Conservation (phyloP, 768 basidiomycete genomes). For the Aureoboletus auriporus region DNA sequence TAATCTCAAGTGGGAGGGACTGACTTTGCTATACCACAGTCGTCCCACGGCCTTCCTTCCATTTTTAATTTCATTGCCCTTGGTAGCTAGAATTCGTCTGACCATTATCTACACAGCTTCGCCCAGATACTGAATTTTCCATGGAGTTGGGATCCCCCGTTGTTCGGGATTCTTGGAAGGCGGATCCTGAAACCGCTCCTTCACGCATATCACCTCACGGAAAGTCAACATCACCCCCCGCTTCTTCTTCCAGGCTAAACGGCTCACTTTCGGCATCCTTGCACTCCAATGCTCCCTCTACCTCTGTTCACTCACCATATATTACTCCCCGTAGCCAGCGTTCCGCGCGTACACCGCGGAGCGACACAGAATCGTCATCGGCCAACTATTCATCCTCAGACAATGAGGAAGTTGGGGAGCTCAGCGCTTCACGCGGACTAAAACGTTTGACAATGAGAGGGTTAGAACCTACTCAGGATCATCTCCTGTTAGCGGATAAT, state of each 20-base stretch:
- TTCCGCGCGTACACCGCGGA: slow-evolving; percentile 21
- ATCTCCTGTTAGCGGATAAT: slow-evolving; percentile 31
- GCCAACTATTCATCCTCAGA: slow-evolving; percentile 30
- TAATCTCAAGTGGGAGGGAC: neutral
- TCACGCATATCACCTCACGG: slow-evolving; percentile 15
- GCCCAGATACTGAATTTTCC: slow-evolving; percentile 58
- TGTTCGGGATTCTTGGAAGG: slow-evolving; percentile 62
- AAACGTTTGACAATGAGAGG: slow-evolving; percentile 35
- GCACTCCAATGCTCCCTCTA: slow-evolving; percentile 5
- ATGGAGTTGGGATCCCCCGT: slow-evolving; percentile 60
- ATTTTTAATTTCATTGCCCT: neutral
- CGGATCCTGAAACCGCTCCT: slow-evolving; percentile 17
- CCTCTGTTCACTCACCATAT: slow-evolving; percentile 6
- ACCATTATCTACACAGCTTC: slow-evolving; percentile 41
- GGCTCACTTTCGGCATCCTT: slow-evolving; percentile 9
- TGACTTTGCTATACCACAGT: neutral
- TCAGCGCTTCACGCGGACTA: slow-evolving; percentile 37
- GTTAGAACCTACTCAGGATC: slow-evolving; percentile 35
- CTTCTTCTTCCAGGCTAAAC: slow-evolving; percentile 13
- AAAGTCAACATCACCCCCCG: slow-evolving; percentile 20
- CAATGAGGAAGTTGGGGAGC: slow-evolving; percentile 35
- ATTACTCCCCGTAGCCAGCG: slow-evolving; percentile 8
- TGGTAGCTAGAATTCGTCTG: slow-evolving; percentile 3
- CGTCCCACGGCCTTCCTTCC: neutral
- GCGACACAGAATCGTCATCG: slow-evolving; percentile 27